Conservation (phyloP, 1,139 yeast species). For the Nakaseomyces nivariensis region DNA sequence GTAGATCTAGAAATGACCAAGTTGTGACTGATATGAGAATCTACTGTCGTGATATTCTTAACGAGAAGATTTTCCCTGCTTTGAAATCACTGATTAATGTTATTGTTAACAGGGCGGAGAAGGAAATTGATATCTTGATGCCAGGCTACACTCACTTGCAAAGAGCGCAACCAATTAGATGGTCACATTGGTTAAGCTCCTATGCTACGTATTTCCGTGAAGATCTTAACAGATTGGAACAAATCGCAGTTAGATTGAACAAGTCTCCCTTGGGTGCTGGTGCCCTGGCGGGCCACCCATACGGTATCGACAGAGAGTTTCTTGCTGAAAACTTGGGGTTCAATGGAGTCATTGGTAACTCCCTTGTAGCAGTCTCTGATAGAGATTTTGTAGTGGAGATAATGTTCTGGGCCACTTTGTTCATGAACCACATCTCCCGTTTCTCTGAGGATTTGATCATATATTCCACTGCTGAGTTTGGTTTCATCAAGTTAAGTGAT, state of each 20-base stretch:
- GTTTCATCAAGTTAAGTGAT: constrained; percentile 84
- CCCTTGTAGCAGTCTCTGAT: constrained; percentile 89
- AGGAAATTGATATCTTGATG: constrained; percentile 86
- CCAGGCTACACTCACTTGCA: constrained; percentile 98
- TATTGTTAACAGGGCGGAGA: constrained; percentile 63
- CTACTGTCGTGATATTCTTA: constrained; percentile 72
- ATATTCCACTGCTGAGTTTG: constrained; percentile 95
- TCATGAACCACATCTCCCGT: constrained; percentile 90
- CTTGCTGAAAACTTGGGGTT: constrained; percentile 74
- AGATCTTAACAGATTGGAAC: constrained; percentile 75
- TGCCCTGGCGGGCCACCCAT: constrained; percentile 98
- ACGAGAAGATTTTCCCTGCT: constrained; percentile 45
- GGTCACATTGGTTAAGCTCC: constrained; percentile 95
- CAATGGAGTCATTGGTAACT: constrained; percentile 81
- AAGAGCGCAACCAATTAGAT: constrained; percentile 97
- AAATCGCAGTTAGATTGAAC: constrained; percentile 74
- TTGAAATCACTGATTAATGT: constrained; percentile 55
- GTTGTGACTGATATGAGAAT: constrained; percentile 97
- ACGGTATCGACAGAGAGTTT: constrained; percentile 90
- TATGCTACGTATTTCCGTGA: constrained; percentile 91
- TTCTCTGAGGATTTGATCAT: constrained; percentile 91
- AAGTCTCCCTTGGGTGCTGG: constrained; percentile 92
- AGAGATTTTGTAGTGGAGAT: constrained; percentile 96
- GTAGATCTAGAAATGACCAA: constrained; percentile 96
- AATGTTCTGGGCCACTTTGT: constrained; percentile 93